Base-by-base conservation (phyloP, 495 filamentous ascomycete genomes). In the Aspergillus nidulans region DNA sequence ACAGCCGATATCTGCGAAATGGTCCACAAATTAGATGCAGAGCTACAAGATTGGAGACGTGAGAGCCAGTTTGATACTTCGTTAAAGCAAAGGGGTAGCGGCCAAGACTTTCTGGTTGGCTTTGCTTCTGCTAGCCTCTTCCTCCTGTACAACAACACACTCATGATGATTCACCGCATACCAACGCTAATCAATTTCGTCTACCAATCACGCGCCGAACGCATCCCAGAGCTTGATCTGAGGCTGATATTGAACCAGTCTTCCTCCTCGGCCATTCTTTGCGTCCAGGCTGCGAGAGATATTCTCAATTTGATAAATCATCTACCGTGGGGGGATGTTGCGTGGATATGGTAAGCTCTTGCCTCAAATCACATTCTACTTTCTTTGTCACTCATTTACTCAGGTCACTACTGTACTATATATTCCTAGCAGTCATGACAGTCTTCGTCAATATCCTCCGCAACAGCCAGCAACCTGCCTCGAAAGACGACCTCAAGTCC, bases 91-190 rank as follows among this genome's bases (percentile, higher is more conserved):
- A 88, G 91, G 68, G 87, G 91, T 58, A 85, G 85, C 59, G 85
- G 86, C n/a, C 80, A 81, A 2, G 89, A 97, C 65, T 91, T 88
- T 13, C 85, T 92, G 6, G 75, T 95, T 13, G 86, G 96, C 40
- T 81, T 97, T 19, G 92, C 95, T 51, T 81, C 95, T 52, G 87
- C 92, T 48, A 87, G 91, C 61, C 71, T 97, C 38, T 91, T 95
- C 63, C 91, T 97, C 61, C 83, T 89, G 36, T 97, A 98, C 67
- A 95, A 96, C 77, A 97, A 97, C 72, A 91, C 89, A 53, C 73
- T 96, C 53, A 96, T 91, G 15, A 97, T 95, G 32, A 92, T 97
- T 53, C 92, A 97, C 70, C 90, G 94, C 23, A 92, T 97, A 85
- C 94, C 90, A 2, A 80, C 95, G 55, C 87, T 96, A 62, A 86